A percentile compares a stretch with the other conserved stretches of the same genome.
These are phyloP conservation scores for Sporothrix phasma DNA, from an alignment of 2,329 filamentous ascomycete species.

Conservation along the genomic window DNA sequence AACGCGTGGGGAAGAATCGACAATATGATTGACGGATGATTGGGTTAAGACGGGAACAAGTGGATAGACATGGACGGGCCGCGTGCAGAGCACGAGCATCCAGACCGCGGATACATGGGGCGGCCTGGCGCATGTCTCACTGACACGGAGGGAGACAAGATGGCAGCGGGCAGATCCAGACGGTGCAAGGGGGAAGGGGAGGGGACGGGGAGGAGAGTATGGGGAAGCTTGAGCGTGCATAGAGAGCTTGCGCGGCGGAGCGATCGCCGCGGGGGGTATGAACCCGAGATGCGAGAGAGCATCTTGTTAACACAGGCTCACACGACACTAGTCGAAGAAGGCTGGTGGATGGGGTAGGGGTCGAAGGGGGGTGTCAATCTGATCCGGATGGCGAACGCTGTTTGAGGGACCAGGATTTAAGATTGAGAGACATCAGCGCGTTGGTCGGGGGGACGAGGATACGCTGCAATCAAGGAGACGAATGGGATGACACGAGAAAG, in stretches of 20 bases:
- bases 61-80: background rate
- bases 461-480: background rate
- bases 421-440: no score
- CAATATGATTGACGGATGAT: slow-evolving; percentile 1
- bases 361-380: background rate
- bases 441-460: background rate
- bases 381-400: background rate
- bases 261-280: background rate
- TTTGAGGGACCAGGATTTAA: background rate
- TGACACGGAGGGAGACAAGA: background rate
- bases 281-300: slow-evolving; percentile 11
- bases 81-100: background rate
- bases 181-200: background rate
- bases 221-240: background rate
- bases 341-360: background rate
- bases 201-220: background rate
- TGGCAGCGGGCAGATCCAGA: background rate
- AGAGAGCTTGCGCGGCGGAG: background rate
- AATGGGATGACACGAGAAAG: background rate
- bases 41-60: slow-evolving; percentile 3
- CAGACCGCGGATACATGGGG: background rate
- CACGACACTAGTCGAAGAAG: slow-evolving; percentile 2
- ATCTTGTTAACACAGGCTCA: background rate
- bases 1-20: background rate
- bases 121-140: background rate